phyloP scores from a whole-genome alignment of 768 basidiomycete genomes.

The Pilatotrama ljubarskyi region DNA sequence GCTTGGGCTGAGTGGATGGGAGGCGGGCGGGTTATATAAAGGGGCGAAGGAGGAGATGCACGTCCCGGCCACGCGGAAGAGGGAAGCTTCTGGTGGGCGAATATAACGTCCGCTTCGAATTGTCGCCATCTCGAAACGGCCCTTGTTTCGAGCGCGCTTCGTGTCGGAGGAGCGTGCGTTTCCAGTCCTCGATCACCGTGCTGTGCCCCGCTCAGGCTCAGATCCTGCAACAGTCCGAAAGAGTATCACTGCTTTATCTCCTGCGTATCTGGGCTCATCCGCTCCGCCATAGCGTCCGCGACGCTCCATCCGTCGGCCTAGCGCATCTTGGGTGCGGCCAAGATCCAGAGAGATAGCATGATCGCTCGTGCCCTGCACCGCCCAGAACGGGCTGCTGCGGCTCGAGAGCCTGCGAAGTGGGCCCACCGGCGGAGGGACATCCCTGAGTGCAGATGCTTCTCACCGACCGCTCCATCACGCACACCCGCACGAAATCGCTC shows the following conservation, averaged over 20 bases:
- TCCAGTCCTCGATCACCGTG: neutral
- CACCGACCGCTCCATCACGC: neutral
- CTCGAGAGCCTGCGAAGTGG: constrained; percentile 10
- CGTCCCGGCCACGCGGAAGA: constrained; percentile 14
- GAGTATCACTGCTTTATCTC: neutral
- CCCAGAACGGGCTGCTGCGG: constrained; percentile 14
- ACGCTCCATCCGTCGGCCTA: neutral
- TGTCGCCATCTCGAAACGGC: neutral
- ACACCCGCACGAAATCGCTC: neutral
- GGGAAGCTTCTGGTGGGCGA: constrained; percentile 6
- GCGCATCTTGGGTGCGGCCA: neutral
- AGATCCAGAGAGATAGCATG: neutral
- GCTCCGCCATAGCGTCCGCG: neutral
- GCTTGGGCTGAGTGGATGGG: neutral
- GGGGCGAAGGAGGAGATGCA: neutral
- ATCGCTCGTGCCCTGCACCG: neutral
- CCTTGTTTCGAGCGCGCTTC: neutral
- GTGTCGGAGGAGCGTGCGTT: neutral
- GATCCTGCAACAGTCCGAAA: neutral
- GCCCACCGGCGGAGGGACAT: constrained; percentile 4
- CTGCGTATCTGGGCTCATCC: neutral
- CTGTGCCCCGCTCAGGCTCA: neutral
- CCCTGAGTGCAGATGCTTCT: neutral
- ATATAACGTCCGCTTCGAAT: neutral
- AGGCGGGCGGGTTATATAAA: constrained; percentile 8